Conservation (phyloP, 768 basidiomycete species). For the Clavaria fumosa region DNA sequence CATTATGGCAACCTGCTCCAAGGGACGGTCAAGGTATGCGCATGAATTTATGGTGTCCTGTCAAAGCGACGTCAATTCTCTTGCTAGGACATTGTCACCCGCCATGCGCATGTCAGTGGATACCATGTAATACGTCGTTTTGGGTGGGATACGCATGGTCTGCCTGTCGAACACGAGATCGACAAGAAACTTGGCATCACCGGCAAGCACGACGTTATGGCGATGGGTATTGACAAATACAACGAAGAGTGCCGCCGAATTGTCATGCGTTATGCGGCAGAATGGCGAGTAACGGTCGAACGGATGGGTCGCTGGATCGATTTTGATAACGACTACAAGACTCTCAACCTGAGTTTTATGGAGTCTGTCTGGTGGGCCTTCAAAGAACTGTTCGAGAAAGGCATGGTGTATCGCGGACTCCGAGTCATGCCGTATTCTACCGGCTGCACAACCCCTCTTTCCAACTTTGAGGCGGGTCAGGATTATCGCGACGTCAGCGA, state of each 20-base stretch:
- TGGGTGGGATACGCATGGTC: conserved; percentile 98
- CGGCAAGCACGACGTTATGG: conserved; percentile 83
- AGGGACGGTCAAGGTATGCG: conserved; percentile 80
- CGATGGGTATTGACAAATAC: conserved; percentile 94
- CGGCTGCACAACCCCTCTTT: conserved; percentile 88
- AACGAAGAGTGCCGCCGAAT: conserved; percentile 93
- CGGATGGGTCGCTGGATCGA: conserved; percentile 99
- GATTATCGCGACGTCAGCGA: conserved; percentile 89
- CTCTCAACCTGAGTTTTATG: conserved; percentile 87
- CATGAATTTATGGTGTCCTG: conserved; percentile 4
- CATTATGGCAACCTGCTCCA: conserved; percentile 93
- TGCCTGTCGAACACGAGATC: conserved; percentile 98
- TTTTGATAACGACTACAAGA: conserved; percentile 99
- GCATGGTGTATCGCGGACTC: conserved; percentile 82
- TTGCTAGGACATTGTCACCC: conserved; percentile 88
- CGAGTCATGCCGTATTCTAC: conserved; percentile 98
- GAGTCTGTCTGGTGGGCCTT: conserved; percentile 99
- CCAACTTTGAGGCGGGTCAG: conserved; percentile 92
- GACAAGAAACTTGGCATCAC: conserved; percentile 92
- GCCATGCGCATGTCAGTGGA: conserved; percentile 88
- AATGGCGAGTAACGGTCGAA: conserved; percentile 92
- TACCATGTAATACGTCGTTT: conserved; percentile 88
- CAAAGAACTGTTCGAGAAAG: conserved; percentile 81
- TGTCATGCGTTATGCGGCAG: conserved; percentile 90
- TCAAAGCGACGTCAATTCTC: conserved; percentile 2